Base-by-base conservation (phyloP, 306 rosid species). In the Cucurbita ficifolia region DNA sequence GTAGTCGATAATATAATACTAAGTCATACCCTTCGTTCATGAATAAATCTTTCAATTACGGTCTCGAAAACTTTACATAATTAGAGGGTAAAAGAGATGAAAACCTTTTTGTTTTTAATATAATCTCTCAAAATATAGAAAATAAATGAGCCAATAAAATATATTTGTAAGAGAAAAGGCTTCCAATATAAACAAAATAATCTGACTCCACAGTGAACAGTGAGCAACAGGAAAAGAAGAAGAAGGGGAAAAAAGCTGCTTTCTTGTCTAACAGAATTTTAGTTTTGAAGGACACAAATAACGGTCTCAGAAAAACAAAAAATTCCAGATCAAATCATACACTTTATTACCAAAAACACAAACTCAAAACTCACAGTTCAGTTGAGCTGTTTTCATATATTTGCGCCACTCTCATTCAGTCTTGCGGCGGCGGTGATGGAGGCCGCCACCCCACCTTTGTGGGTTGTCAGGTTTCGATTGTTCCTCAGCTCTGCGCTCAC, bases 401-500 rank as follows among this genome's bases (percentile, higher is more conserved):
- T 5, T 7, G 43, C 10, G 0, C 77, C 22, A 22, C 39, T 81
- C 79, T 90, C 82, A 33, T 87, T 90, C 24, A 88, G 90, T 80
- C 83, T 86, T 0, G 96, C 94, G 35, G 97, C 92, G 1, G 90
- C 84, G 0, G 84, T 76, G 8, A 88, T 80, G 1, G 96, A 77
- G 35, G 89, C 94, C 1, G 89, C 97, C 5, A 87, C 90, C 9
- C 98, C 94, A 5, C 97, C 90, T 0, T 83, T 90, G 48, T 81
- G 79, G 1, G 81, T 82, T 0, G 63, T 33, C 9, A 78, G 69
- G 10, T 33, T 80, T 0, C 86, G 88, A 59, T 70, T 82, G 80
- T 88, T 90, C 84, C 89, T 79, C 39, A 80, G 55, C 86, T 92
- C 98, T 0, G 92, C 96, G 21, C 40, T 71, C 29, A 68, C 84